Evolutionary conservation across 179 eudicot species (phyloP).

Genomic region (Drosera spatulata): DNA sequence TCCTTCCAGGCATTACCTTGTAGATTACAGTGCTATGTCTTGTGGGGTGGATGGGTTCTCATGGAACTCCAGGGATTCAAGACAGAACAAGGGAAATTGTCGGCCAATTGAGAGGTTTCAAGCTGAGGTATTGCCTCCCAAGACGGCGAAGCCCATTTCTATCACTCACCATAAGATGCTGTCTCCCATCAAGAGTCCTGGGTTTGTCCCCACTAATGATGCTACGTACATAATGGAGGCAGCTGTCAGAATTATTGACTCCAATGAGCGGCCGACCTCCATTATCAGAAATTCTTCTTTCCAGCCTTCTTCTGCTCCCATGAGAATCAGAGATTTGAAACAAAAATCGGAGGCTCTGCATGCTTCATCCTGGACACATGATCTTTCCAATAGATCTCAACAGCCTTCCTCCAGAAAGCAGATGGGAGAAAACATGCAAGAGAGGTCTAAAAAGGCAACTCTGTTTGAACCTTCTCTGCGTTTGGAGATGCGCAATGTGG

Average conservation of each 20-base stretch:
- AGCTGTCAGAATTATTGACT: slow-evolving; percentile 68
- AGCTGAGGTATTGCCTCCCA: slow-evolving; percentile 75
- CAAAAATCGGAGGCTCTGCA: slow-evolving; percentile 54
- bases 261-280: slow-evolving; percentile 40
- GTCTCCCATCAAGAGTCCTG: slow-evolving; percentile 90
- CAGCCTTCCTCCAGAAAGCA: slow-evolving; percentile 21
- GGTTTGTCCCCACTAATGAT: slow-evolving; percentile 63
- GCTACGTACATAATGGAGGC: slow-evolving; percentile 71
- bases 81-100: slow-evolving; percentile 32
- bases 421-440: slow-evolving; percentile 27
- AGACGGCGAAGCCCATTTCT: slow-evolving; percentile 75
- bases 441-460: slow-evolving; percentile 26
- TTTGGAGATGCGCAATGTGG: slow-evolving; percentile 29
- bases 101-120: slow-evolving; percentile 83
- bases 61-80: slow-evolving; percentile 38
- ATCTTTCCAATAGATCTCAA: slow-evolving; percentile 33
- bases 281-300: slow-evolving; percentile 30
- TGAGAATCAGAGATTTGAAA: slow-evolving; percentile 52
- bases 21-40: slow-evolving; percentile 30
- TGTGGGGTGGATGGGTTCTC: slow-evolving; percentile 30
- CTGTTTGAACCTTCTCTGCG: slow-evolving; percentile 26
- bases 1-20: slow-evolving; percentile 30
- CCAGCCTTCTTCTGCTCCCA: slow-evolving; percentile 61
- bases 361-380: slow-evolving; percentile 26
- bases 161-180: slow-evolving; percentile 61